These are phyloP conservation scores for Discostella stelligeroides DNA, from an alignment of 108 stramenopile genomes.

Conservation along the genomic window DNA sequence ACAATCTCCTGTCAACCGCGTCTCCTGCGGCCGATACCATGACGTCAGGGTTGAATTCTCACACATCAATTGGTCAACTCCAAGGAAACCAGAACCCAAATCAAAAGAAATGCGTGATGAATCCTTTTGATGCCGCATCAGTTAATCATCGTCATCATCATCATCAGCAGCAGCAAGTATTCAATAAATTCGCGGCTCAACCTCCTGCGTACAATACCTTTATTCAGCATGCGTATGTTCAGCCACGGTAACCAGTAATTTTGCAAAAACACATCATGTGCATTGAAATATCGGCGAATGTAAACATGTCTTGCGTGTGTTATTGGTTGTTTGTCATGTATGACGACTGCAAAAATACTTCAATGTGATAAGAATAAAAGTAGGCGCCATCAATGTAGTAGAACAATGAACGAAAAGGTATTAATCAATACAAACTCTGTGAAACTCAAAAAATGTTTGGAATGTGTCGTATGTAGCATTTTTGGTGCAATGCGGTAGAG, in stretches of 20 bases:
- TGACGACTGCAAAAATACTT: too few relatives aligned
- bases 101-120: slow-evolving; percentile 35
- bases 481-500: too few relatives aligned
- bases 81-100: neutral
- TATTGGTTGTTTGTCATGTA: too few relatives aligned
- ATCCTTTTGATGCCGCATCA: slow-evolving; percentile 19
- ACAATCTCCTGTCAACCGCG: slow-evolving; percentile 20
- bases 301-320: too few relatives aligned
- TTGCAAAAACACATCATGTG: too few relatives aligned
- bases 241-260: slow-evolving; percentile 1
- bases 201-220: slow-evolving; percentile 12
- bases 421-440: too few relatives aligned
- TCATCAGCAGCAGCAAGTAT: slow-evolving; percentile 18
- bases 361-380: too few relatives aligned
- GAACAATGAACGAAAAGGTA: too few relatives aligned
- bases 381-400: too few relatives aligned
- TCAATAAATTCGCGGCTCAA: slow-evolving; percentile 14
- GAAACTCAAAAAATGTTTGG: too few relatives aligned
- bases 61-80: slow-evolving; percentile 11
- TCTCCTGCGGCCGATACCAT: slow-evolving; percentile 1
- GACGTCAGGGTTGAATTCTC: neutral
- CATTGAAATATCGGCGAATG: too few relatives aligned
- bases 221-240: slow-evolving; percentile 10
- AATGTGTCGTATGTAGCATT: too few relatives aligned
- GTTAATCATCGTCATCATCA: slow-evolving; percentile 9